Evolutionary conservation across 305 asterid species (phyloP).

Genomic region (Fraxinus floribunda): DNA sequence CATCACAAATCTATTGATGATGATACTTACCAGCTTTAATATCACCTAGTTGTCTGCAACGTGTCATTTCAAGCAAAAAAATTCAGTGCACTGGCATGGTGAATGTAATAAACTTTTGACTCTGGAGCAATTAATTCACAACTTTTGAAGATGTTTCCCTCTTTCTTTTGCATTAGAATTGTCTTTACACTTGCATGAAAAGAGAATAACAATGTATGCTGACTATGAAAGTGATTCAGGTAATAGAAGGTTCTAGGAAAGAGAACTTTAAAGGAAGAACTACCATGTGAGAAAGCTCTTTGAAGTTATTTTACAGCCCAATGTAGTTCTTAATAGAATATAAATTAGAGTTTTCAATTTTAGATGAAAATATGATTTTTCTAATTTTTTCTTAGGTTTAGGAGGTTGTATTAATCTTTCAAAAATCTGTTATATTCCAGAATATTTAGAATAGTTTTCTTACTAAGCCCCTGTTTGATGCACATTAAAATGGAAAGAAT

Average conservation of each 20-base stretch:
- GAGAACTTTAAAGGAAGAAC: background rate
- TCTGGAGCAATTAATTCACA: conserved; percentile 5
- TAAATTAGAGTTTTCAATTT: background rate
- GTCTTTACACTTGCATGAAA: background rate
- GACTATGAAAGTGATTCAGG: background rate
- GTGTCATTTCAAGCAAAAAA: background rate
- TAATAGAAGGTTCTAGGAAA: background rate
- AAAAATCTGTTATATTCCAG: background rate
- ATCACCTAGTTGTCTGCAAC: background rate
- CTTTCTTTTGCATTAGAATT: background rate
- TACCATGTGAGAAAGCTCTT: background rate
- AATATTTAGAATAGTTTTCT: background rate
- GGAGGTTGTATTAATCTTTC: background rate
- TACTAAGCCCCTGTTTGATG: background rate
- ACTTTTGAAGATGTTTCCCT: background rate
- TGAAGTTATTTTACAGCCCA: background rate
- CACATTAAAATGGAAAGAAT: no score
- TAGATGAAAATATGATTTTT: background rate
- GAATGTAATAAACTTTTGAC: background rate
- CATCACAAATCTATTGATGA: background rate
- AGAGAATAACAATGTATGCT: background rate
- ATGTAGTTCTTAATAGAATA: background rate
- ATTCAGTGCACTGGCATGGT: background rate
- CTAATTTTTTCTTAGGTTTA: background rate
- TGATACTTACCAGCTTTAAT: background rate